Percentiles rank a stretch among this genome's conserved stretches.
Conservation (phyloP, 495 filamentous ascomycete genomes). For the Xylaria sp. region DNA sequence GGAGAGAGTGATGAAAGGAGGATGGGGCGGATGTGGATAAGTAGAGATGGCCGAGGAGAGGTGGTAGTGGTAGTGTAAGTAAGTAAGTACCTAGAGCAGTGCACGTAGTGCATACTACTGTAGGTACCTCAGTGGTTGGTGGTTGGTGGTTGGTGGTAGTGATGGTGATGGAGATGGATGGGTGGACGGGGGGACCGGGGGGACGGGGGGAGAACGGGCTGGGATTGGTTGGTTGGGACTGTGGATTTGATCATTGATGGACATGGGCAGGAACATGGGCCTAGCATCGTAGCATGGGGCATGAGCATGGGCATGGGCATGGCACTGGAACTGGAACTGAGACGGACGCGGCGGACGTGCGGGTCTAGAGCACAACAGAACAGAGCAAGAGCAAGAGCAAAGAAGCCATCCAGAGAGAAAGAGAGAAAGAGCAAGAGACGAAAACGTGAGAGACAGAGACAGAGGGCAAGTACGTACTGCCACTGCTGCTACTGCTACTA, state of each 20-base stretch:
- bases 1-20: constrained; percentile 34
- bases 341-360: constrained; percentile 11
- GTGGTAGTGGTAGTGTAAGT: background rate
- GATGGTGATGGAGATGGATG: background rate
- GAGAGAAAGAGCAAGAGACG: no score
- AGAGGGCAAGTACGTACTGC: no score
- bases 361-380: background rate
- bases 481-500: no score
- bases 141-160: background rate
- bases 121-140: background rate
- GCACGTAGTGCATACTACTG: no score
- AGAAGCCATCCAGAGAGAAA: background rate
- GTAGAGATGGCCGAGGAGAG: constrained; percentile 20
- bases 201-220: background rate
- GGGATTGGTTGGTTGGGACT: background rate
- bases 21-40: constrained; percentile 22
- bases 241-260: background rate
- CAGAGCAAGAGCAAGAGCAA: no score
- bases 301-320: constrained; percentile 4
- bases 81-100: no score
- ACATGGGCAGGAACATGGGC: constrained; percentile 4
- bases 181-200: background rate
- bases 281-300: background rate
- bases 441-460: background rate
- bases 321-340: background rate